Evolutionary conservation across 139 green algal genomes (phyloP).

Genomic region (Chlorella vulgaris): DNA sequence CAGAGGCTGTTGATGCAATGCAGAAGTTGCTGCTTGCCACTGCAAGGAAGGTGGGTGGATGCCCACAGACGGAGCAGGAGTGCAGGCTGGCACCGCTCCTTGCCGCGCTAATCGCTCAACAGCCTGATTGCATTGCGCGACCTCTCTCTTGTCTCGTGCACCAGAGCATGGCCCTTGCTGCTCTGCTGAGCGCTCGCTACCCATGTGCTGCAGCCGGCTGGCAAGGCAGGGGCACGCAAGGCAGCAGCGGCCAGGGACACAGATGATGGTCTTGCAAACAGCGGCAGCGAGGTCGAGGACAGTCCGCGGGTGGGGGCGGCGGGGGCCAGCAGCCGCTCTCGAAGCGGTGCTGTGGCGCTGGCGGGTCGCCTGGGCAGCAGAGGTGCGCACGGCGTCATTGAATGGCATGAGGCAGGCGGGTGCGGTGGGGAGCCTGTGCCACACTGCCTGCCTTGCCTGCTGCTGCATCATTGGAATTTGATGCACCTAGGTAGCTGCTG

Average conservation of each 20-base stretch:
- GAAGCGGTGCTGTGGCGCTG: slow-evolving; percentile 20
- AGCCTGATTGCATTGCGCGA: background rate
- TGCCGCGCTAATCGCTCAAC: no score
- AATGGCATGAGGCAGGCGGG: no score
- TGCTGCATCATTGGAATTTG: background rate
- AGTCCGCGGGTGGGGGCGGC: background rate
- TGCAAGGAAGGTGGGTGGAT: background rate
- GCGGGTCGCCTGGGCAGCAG: background rate
- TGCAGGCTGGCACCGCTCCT: background rate
- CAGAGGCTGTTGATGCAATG: slow-evolving; percentile 4
- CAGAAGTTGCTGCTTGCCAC: slow-evolving; percentile 29
- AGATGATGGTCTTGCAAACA: background rate
- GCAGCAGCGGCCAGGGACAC: background rate
- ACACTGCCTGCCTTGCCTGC: background rate
- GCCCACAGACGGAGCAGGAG: no score
- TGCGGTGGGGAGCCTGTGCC: no score
- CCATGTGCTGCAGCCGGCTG: no score
- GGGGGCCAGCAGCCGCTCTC: background rate
- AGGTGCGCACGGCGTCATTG: background rate
- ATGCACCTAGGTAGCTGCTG: no score
- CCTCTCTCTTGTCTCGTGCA: no score
- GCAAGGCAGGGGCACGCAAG: slow-evolving; percentile 11
- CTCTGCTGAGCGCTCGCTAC: no score
- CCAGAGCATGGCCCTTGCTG: no score
- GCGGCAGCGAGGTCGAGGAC: background rate